A percentile compares a stretch with the other conserved stretches of the same genome.
phyloP scores from a whole-genome alignment of 2,329 filamentous ascomycete species.

The Hypomyces rosellus region DNA sequence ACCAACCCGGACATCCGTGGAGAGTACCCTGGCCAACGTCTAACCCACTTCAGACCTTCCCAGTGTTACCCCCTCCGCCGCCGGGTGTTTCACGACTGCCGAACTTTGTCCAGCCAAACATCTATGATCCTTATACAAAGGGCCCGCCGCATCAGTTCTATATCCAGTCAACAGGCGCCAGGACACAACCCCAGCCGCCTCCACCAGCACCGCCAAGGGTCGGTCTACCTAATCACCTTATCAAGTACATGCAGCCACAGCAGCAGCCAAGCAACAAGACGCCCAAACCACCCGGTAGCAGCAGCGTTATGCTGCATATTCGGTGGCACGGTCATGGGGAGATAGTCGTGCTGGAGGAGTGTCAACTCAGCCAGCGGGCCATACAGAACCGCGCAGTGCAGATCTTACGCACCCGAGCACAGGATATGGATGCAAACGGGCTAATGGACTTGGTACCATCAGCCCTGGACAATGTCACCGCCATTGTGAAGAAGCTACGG shows the following conservation, averaged over 20 bases:
- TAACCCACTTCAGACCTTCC: no score
- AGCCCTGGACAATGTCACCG: constrained; percentile 3
- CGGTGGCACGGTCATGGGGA: constrained; percentile 23
- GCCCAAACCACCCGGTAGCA: background rate
- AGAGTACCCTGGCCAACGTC: background rate
- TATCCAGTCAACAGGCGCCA: background rate
- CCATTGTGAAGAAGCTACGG: constrained; percentile 18
- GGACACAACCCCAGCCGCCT: constrained; percentile 8
- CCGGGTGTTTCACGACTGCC: background rate
- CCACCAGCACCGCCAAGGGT: constrained; percentile 4
- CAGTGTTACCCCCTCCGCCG: background rate
- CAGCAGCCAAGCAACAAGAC: background rate
- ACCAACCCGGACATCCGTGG: background rate
- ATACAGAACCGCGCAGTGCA: constrained; percentile 16
- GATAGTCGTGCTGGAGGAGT: constrained; percentile 24
- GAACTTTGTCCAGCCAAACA: no score
- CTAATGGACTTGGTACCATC: constrained; percentile 2
- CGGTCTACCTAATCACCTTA: background rate
- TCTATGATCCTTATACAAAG: no score
- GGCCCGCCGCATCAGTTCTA: background rate
- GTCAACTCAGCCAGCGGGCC: constrained; percentile 28
- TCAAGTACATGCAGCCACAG: background rate
- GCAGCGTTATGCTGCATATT: constrained; percentile 20
- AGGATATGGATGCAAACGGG: background rate
- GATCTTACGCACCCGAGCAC: constrained; percentile 16